Conservation (phyloP, 2,329 filamentous ascomycete genomes). For the Trichoderma sp. region DNA sequence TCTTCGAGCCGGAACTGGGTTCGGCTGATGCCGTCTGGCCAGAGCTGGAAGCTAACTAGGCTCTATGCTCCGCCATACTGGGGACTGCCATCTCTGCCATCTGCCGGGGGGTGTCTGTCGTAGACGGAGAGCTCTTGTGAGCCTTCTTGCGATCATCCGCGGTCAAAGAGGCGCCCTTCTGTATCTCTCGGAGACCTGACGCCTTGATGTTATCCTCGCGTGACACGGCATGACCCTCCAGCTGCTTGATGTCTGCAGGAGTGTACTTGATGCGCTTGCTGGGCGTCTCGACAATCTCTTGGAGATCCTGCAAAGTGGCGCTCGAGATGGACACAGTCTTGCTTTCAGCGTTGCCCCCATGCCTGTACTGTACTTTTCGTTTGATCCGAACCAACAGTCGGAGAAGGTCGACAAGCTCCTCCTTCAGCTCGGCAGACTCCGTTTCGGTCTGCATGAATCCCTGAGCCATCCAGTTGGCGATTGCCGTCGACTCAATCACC, state of each 20-base stretch:
- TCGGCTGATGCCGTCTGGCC: background rate
- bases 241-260: conserved; percentile 23
- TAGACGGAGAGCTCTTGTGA: background rate
- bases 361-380: conserved; percentile 30
- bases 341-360: background rate
- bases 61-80: conserved; percentile 7
- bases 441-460: conserved; percentile 34
- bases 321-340: background rate
- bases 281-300: conserved; percentile 11
- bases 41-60: conserved; percentile 6
- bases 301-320: conserved; percentile 22
- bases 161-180: background rate
- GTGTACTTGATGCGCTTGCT: conserved; percentile 30
- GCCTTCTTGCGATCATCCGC: background rate
- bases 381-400: conserved; percentile 34
- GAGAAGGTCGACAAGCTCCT: conserved; percentile 32
- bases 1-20: background rate
- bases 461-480: conserved; percentile 35
- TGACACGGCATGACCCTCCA: conserved; percentile 19
- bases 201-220: conserved; percentile 18
- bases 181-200: conserved; percentile 15
- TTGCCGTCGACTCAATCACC: conserved; percentile 35
- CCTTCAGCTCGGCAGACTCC: conserved; percentile 33
- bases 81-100: background rate
- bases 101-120: background rate